Base-by-base conservation (phyloP, 2,329 filamentous ascomycete species). In the Cryphonectria nitschkei region DNA sequence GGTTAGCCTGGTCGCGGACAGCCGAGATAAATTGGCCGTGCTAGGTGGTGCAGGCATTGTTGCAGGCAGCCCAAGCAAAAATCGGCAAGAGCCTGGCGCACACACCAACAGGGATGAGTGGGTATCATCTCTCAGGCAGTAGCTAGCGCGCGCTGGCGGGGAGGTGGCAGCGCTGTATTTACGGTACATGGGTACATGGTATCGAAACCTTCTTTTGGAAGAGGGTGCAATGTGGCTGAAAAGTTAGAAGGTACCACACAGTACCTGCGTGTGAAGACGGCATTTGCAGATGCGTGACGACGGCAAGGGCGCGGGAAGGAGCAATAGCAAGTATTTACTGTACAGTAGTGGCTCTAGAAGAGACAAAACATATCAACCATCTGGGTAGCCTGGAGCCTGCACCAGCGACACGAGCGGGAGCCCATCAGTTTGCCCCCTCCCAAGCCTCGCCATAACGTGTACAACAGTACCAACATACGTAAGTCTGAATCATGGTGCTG, bases 301-400 rank as follows among this genome's bases (percentile, higher is more conserved):
- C 58, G 58, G 58, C 16, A 61, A 22, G 13, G 14, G 58, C 32
- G 58, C 58, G 58, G 58, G 58, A 61, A 61, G 58, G 58, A 61
- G 58, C 54, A 32, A 32, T 58, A 32, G 26, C 52, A 54, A 54
- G 52, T 26, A 29, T 2, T 26, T 29, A n/a, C 29, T 16, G 26
- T 13, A 16, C 37, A 39, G 37, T 39, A 13, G 9, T 29, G 54
- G 29, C 9, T 22, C 19, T 22, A 9, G 9, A 37, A 2, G 37
- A 11, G 37, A 9, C 37, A 39, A 11, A 39, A 39, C 37, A 39
- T 39, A 9, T 50, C 13, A 34, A 34, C 34, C 34, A 34, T 34
- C 6, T 34, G 34, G 34, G 6, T 4, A 34, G 34, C 34, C 16
- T 50, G 43, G 43, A 29, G 29, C 8, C 14, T 29, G n/a, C 26